Evolutionary conservation across 345 rosid genomes (phyloP).

Genomic region (Viola odorata): DNA sequence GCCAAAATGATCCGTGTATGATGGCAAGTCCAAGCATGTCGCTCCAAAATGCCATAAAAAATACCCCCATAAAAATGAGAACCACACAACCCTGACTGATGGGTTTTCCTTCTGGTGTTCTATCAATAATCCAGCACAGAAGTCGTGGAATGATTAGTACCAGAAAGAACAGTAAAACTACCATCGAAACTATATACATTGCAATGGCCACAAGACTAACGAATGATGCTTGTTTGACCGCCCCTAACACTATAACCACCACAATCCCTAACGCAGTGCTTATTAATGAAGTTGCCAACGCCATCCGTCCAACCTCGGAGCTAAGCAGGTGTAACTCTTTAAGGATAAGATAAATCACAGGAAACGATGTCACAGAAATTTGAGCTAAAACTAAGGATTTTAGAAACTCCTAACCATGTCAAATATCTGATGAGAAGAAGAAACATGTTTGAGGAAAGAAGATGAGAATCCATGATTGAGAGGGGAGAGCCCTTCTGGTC

Average conservation of each 20-base stretch:
- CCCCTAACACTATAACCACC: constrained; percentile 8
- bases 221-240: constrained; percentile 23
- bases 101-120: constrained; percentile 50
- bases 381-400: constrained; percentile 5
- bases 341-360: constrained; percentile 19
- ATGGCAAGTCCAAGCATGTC: constrained; percentile 66
- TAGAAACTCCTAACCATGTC: constrained; percentile 3
- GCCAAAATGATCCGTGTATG: constrained; percentile 53
- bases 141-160: constrained; percentile 19
- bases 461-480: too few relatives aligned
- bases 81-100: constrained; percentile 42
- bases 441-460: too few relatives aligned
- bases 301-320: constrained; percentile 25
- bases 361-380: constrained; percentile 11
- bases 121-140: constrained; percentile 39
- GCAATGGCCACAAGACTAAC: constrained; percentile 22
- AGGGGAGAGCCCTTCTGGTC: too few relatives aligned
- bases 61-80: constrained; percentile 39
- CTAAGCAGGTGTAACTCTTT: constrained; percentile 24
- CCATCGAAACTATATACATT: constrained; percentile 13
- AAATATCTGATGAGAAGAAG: too few relatives aligned
- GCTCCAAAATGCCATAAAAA: constrained; percentile 42
- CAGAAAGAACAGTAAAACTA: constrained; percentile 18
- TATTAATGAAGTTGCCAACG: constrained; percentile 9
- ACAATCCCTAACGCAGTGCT: constrained; percentile 8